Percentiles rank a stretch among this genome's conserved stretches.
These are phyloP conservation scores for Dactylellina parvicollis DNA, from an alignment of 2,329 filamentous ascomycete species.

Conservation along the genomic window DNA sequence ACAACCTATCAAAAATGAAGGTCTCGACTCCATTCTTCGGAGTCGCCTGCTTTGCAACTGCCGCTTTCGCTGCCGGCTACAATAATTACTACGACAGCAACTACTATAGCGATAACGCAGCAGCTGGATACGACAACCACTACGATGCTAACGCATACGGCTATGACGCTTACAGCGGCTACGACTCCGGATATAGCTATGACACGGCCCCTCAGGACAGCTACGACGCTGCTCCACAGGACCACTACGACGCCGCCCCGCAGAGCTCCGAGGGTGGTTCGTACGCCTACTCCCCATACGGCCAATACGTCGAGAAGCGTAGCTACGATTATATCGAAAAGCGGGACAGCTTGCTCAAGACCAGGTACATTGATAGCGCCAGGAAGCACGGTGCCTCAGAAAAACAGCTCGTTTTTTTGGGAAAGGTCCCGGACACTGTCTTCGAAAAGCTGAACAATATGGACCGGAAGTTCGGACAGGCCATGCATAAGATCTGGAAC, in stretches of 20 bases:
- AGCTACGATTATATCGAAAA: background rate
- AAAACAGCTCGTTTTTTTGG: constrained; percentile 11
- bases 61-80: background rate
- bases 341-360: constrained; percentile 7
- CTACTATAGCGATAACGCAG: background rate
- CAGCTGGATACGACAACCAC: background rate
- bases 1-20: constrained; percentile 19
- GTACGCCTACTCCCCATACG: too few relatives aligned
- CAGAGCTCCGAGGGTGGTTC: background rate
- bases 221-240: background rate
- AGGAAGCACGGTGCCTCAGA: background rate
- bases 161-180: background rate
- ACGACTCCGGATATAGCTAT: background rate
- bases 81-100: background rate
- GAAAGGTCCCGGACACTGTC: background rate
- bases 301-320: background rate
- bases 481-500: constrained; percentile 16
- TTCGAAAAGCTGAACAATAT: constrained; percentile 4
- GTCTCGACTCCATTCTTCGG: constrained; percentile 10
- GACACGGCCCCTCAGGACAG: background rate
- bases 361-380: constrained; percentile 2
- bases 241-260: background rate
- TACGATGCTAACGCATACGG: background rate
- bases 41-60: background rate
- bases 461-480: constrained; percentile 10